Percentiles rank a stretch among this genome's conserved stretches.
phyloP scores from a whole-genome alignment of 768 basidiomycete genomes.

The Mycena epipterygia region DNA sequence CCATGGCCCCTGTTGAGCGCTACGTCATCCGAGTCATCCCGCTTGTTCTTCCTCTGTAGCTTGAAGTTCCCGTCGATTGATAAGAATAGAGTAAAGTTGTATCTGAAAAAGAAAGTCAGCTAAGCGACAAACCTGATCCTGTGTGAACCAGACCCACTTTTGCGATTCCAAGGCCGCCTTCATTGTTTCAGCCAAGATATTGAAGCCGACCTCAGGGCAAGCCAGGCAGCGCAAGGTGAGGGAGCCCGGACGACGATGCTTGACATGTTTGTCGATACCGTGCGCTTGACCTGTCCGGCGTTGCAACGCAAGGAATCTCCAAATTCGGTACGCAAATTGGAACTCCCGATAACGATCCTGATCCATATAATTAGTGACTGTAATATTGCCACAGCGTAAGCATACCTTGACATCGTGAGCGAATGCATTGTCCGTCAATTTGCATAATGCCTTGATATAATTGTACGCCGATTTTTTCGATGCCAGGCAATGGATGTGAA shows the following conservation, averaged over 20 bases:
- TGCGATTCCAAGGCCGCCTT: background rate
- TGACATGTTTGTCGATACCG: slow-evolving; percentile 12
- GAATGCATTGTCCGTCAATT: background rate
- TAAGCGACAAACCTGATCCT: background rate
- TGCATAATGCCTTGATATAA: background rate
- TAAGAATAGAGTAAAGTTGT: background rate
- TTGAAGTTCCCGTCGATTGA: slow-evolving; percentile 10
- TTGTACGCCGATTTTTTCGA: background rate
- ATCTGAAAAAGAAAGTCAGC: background rate
- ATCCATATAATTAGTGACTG: background rate
- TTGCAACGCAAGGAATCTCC: slow-evolving; percentile 14
- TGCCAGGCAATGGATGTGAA: background rate
- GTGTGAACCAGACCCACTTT: background rate
- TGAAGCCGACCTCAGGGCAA: slow-evolving; percentile 29
- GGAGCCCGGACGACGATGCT: slow-evolving; percentile 1
- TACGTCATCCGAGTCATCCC: background rate
- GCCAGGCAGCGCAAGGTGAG: slow-evolving; percentile 11
- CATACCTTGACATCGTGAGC: background rate
- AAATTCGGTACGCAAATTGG: slow-evolving; percentile 10
- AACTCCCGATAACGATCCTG: slow-evolving; percentile 31
- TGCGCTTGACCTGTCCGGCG: slow-evolving; percentile 29
- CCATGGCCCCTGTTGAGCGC: background rate
- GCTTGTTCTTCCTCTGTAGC: slow-evolving; percentile 12
- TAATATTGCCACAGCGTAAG: background rate
- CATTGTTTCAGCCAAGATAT: slow-evolving; percentile 3